These are phyloP conservation scores for Artemisia argyi DNA, from an alignment of 129 eudicot genomes.

Conservation along the genomic window DNA sequence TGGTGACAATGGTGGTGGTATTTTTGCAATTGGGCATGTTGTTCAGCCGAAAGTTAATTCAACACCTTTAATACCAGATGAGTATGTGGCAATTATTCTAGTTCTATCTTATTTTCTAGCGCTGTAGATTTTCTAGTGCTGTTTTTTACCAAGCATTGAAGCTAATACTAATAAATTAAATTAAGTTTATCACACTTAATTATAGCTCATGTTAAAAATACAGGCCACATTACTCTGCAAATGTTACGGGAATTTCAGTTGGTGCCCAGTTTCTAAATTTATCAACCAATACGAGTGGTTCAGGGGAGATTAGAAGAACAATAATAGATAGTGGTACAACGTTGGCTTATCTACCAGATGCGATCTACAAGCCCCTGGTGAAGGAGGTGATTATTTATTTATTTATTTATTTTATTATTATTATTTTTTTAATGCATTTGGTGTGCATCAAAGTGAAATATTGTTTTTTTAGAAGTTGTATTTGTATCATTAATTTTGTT, in stretches of 20 bases:
- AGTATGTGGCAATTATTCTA: slow-evolving; percentile 49
- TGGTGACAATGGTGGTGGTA: slow-evolving; percentile 94
- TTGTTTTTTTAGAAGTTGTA: slow-evolving; percentile 20
- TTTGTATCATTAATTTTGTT: slow-evolving; percentile 21
- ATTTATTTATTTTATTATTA: too few relatives aligned
- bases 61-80: slow-evolving; percentile 70
- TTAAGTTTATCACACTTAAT: not conserved
- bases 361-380: slow-evolving; percentile 63
- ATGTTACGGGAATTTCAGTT: slow-evolving; percentile 77
- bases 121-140: not conserved
- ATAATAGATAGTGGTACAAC: slow-evolving; percentile 93
- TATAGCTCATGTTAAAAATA: slow-evolving; percentile 10
- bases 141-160: not conserved
- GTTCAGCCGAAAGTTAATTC: slow-evolving; percentile 90
- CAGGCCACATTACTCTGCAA: slow-evolving; percentile 88
- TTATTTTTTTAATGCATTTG: not conserved
- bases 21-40: slow-evolving; percentile 90
- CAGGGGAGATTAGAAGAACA: slow-evolving; percentile 59
- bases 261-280: slow-evolving; percentile 58
- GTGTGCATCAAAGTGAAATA: slow-evolving; percentile 15
- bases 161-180: not conserved
- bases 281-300: slow-evolving; percentile 45
- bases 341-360: slow-evolving; percentile 84
- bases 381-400: slow-evolving; percentile 43
- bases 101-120: not conserved